These are phyloP conservation scores for Viridothelium virens DNA, from an alignment of 495 filamentous ascomycete genomes.

Conservation along the genomic window DNA sequence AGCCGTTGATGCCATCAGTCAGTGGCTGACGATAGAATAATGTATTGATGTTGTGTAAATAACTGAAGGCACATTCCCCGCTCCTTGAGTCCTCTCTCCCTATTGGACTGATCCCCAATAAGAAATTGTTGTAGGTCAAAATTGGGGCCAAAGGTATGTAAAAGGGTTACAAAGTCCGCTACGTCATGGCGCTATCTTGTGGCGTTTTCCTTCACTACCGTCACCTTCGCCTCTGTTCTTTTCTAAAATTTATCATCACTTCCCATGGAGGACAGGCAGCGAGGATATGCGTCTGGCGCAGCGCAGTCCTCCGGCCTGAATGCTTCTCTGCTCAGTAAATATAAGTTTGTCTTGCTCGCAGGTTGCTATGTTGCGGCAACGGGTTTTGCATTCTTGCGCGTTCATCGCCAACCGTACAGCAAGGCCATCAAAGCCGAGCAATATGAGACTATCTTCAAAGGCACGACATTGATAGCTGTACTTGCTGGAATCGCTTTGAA, in stretches of 20 bases:
- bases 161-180: too few relatives aligned
- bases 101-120: too few relatives aligned
- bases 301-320: neutral
- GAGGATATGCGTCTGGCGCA: neutral
- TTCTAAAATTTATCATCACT: neutral
- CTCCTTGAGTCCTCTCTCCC: too few relatives aligned
- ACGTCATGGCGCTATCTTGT: too few relatives aligned
- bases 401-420: conserved; percentile 7
- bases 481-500: conserved; percentile 5
- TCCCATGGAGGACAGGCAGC: neutral
- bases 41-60: too few relatives aligned
- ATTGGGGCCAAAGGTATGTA: too few relatives aligned
- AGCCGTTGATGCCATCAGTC: too few relatives aligned
- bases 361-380: neutral
- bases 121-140: too few relatives aligned
- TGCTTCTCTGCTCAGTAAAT: neutral
- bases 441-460: conserved; percentile 5
- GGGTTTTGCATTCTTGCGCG: conserved; percentile 1
- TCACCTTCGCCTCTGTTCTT: too few relatives aligned
- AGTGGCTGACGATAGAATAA: too few relatives aligned
- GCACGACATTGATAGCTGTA: neutral
- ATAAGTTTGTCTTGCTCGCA: neutral
- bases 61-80: too few relatives aligned
- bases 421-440: conserved; percentile 5
- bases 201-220: too few relatives aligned